Conservation (phyloP, 306 rosid genomes). For the Sesbania bispinosa region DNA sequence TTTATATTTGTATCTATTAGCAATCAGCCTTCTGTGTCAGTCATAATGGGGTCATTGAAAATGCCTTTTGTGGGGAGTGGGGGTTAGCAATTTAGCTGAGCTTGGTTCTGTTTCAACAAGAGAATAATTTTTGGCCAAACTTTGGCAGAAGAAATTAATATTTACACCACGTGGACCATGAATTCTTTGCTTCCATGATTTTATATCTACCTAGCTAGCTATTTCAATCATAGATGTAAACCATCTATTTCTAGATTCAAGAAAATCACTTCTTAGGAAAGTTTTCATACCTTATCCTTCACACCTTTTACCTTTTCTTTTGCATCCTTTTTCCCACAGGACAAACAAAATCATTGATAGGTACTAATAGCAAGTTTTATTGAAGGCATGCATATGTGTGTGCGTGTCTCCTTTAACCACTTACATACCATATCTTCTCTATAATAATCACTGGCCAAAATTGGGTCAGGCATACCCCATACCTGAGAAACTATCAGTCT, state of each 20-base stretch:
- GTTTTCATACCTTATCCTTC: background rate
- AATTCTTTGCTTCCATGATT: constrained; percentile 25
- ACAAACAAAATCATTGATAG: constrained; percentile 12
- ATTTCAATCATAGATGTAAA: background rate
- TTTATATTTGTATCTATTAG: constrained; percentile 1
- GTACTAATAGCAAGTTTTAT: background rate
- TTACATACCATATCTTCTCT: background rate
- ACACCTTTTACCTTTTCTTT: background rate
- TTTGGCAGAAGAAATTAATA: constrained; percentile 12
- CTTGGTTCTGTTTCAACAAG: background rate
- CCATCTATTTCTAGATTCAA: background rate
- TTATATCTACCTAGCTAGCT: background rate
- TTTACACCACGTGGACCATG: constrained; percentile 3
- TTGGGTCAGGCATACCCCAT: background rate
- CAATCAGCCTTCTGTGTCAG: background rate
- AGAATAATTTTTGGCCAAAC: constrained; percentile 13
- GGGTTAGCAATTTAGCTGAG: background rate
- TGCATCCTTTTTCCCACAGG: background rate
- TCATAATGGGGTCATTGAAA: constrained; percentile 18
- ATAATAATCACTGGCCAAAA: background rate
- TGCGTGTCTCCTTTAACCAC: background rate
- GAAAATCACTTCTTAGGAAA: background rate
- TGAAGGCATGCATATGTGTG: background rate
- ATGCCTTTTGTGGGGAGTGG: no score
- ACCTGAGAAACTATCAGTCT: background rate